phyloP scores from a whole-genome alignment of 257 asterid genomes.

The Solanum sejunctum region DNA sequence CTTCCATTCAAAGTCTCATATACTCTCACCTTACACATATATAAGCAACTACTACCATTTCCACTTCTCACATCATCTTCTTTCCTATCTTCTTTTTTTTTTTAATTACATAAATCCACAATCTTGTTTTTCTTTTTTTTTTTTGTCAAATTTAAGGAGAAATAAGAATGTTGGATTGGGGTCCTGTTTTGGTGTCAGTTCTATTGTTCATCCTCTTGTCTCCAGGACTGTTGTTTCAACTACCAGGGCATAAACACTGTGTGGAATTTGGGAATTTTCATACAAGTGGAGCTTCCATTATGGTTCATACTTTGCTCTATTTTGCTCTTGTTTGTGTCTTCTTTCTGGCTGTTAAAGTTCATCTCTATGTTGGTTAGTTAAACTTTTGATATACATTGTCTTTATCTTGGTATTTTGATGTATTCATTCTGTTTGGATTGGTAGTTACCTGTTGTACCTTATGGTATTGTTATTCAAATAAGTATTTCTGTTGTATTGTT shows the following conservation, averaged over 20 bases:
- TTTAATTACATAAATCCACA: not conserved
- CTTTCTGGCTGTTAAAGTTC: slow-evolving; percentile 26
- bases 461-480: not conserved
- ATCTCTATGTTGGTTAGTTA: slow-evolving; percentile 26
- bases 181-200: slow-evolving; percentile 31
- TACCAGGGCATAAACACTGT: slow-evolving; percentile 31
- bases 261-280: slow-evolving; percentile 41
- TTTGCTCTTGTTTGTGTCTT: slow-evolving; percentile 41
- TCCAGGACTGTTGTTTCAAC: slow-evolving; percentile 44
- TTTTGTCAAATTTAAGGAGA: not conserved
- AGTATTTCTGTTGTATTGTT: not conserved
- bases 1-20: slow-evolving; percentile 1
- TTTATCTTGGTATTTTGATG: not conserved
- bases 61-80: not conserved
- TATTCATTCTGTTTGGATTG: not conserved
- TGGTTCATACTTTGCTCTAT: slow-evolving; percentile 37
- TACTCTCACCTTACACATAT: not conserved
- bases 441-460: not conserved
- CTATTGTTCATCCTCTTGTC: slow-evolving; percentile 37
- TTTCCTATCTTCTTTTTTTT: not conserved
- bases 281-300: slow-evolving; percentile 39
- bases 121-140: not conserved
- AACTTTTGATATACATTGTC: not conserved
- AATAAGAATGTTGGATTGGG: slow-evolving; percentile 34
- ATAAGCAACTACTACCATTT: not conserved